Base-by-base conservation (phyloP, 1,284 basidiomycete genomes). In the Trichosporon coremiiforme region DNA sequence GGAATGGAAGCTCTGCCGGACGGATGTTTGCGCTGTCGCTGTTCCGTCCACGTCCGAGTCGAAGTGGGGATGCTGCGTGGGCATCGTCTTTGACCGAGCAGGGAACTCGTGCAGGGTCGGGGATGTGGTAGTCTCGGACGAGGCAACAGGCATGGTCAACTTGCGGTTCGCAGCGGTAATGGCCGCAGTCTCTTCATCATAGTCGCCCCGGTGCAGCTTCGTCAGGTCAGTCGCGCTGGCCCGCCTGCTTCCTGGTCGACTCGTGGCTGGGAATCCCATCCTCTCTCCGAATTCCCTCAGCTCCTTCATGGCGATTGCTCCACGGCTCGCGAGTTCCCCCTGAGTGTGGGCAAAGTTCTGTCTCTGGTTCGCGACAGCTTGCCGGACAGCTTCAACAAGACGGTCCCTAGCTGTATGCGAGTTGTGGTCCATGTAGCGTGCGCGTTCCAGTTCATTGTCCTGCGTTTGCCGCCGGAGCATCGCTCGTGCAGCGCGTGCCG, bases 401-500 rank as follows among this genome's bases (percentile, higher is more conserved):
- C 79, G 71, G 25, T 78, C 79, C 22, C 72, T 65, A 22, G 76
- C 70, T 1, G 71, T 74, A n/a, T 71, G 71, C 2, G 20, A n/a
- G 29, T 36, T 71, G 33, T 75, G 71, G 36, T 76, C 73, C 12
- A 73, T 73, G 6, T 66, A 60, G 12, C 72, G 67, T 17, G 69
- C 70, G 20, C 66, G 65, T 64, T 81, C 80, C 33, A 75, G 74
- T 47, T 79, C 76, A 45, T 75, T 72, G 65, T 82, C 80, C 60
- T 78, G 74, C 0, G 82, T 82, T 71, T 86, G 82, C 5, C 76
- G 65, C 7, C 80, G 77, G 6, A 86, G 75, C 10, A 85, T 75
- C 7, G 78, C 71, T 3, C 85, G 78, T 0, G 85, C 85, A 0
- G 85, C 85, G 69, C 82, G 80, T 12, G 85, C 85, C 0, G 85